These are phyloP conservation scores for Rhododendron ferrugineum DNA, from an alignment of 148 eudicot species.

Conservation along the genomic window DNA sequence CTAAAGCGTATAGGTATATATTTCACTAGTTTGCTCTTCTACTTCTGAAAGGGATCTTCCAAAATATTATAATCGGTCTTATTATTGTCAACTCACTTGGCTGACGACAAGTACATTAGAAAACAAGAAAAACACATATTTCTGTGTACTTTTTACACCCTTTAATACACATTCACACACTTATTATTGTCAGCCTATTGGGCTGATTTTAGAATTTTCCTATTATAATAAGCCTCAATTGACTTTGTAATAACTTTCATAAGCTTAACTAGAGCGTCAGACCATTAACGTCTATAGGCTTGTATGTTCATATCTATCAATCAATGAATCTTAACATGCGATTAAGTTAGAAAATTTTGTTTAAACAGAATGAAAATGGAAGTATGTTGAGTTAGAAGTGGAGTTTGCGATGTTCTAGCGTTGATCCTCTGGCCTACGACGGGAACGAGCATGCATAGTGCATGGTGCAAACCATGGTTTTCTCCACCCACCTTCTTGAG, in stretches of 20 bases:
- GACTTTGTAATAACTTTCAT: neutral
- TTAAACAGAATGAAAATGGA: neutral
- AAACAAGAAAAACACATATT: no score
- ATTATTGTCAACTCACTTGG: no score
- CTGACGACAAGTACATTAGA: no score
- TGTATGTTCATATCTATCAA: neutral
- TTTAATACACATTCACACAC: no score
- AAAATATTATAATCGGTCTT: no score
- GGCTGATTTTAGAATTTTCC: no score
- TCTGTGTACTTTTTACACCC: no score
- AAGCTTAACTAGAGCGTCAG: neutral
- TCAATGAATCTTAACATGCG: neutral
- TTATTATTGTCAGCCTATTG: no score
- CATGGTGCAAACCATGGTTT: no score
- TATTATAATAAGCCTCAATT: neutral
- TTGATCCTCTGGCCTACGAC: neutral
- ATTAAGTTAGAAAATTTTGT: neutral
- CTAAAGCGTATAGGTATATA: neutral
- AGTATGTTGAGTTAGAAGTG: no score
- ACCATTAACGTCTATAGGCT: neutral
- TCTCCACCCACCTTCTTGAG: no score
- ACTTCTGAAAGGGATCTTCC: neutral
- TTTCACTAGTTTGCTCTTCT: neutral
- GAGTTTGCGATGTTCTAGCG: no score
- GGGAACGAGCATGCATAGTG: neutral